These are phyloP conservation scores for Candida anglica DNA, from an alignment of 805 yeast genomes.

Conservation along the genomic window DNA sequence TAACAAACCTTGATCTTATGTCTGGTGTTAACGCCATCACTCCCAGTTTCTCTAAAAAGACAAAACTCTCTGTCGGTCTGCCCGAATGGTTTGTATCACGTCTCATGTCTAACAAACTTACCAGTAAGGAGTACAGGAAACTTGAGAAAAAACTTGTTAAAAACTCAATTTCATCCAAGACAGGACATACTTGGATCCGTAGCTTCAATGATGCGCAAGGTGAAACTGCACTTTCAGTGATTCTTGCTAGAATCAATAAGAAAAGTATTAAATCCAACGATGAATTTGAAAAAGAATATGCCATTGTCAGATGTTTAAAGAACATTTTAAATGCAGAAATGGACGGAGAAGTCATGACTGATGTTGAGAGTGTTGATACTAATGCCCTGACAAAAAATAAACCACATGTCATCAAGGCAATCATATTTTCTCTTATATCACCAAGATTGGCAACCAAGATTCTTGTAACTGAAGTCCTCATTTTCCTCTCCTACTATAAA, in stretches of 20 bases:
- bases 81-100: constrained; percentile 40
- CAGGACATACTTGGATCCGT: constrained; percentile 23
- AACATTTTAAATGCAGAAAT: constrained; percentile 25
- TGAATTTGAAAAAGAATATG: constrained; percentile 37
- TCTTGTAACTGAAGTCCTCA: constrained; percentile 37
- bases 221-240: constrained; percentile 38
- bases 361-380: not conserved
- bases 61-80: constrained; percentile 31
- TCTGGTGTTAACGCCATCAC: constrained; percentile 5
- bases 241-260: constrained; percentile 33
- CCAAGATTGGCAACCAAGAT: constrained; percentile 38
- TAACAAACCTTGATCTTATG: not conserved
- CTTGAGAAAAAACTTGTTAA: constrained; percentile 29
- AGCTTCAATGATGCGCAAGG: constrained; percentile 39
- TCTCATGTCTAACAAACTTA: constrained; percentile 30
- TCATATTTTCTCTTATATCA: constrained; percentile 34
- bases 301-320: constrained; percentile 35
- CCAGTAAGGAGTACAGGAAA: constrained; percentile 28
- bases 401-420: constrained; percentile 30
- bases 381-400: constrained; percentile 14
- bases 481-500: constrained; percentile 27
- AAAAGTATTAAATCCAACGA: constrained; percentile 42
- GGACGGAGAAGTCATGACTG: constrained; percentile 6
- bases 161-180: constrained; percentile 14
- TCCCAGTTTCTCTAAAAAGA: constrained; percentile 13